A percentile compares a stretch with the other conserved stretches of the same genome.
Conservation (phyloP, 2,329 filamentous ascomycete species). For the Xylariaceae sp. region DNA sequence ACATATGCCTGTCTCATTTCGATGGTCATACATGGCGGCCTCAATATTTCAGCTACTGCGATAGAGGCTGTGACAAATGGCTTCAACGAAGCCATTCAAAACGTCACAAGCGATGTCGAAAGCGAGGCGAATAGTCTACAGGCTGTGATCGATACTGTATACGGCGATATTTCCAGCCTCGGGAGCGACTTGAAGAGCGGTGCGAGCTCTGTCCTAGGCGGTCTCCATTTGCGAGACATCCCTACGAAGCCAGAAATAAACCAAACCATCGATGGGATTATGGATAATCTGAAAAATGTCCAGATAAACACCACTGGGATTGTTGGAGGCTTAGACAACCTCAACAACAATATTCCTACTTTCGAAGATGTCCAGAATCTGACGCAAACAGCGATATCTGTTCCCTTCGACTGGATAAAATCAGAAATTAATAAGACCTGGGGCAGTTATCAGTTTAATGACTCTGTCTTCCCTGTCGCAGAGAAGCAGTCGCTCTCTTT, state of each 20-base stretch:
- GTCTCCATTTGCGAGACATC: conserved; percentile 26
- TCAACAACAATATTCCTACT: conserved; percentile 76
- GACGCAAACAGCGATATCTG: conserved; percentile 67
- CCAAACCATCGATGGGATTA: conserved; percentile 35
- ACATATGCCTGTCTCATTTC: conserved; percentile 90
- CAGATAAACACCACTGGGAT: conserved; percentile 64
- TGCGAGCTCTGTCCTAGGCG: conserved; percentile 6
- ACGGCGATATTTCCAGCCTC: conserved; percentile 51
- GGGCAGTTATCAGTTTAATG: conserved; percentile 72
- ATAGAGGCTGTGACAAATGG: conserved; percentile 41
- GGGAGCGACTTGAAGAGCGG: conserved; percentile 22
- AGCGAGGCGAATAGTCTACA: conserved; percentile 53
- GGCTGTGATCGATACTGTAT: conserved; percentile 52
- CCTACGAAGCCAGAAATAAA: conserved; percentile 58
- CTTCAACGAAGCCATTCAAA: conserved; percentile 48
- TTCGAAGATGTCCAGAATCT: conserved; percentile 82
- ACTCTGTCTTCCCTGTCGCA: conserved; percentile 74
- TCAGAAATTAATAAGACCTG: conserved; percentile 67
- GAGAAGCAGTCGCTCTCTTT: conserved; percentile 79
- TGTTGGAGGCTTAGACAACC: conserved; percentile 62
- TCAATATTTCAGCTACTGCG: conserved; percentile 59
- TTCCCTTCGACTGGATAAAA: conserved; percentile 80
- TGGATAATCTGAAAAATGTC: conserved; percentile 66
- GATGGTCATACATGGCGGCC: conserved; percentile 72
- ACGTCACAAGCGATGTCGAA: conserved; percentile 40